phyloP scores from a whole-genome alignment of 129 eudicot species.

The Glebionis coronaria region DNA sequence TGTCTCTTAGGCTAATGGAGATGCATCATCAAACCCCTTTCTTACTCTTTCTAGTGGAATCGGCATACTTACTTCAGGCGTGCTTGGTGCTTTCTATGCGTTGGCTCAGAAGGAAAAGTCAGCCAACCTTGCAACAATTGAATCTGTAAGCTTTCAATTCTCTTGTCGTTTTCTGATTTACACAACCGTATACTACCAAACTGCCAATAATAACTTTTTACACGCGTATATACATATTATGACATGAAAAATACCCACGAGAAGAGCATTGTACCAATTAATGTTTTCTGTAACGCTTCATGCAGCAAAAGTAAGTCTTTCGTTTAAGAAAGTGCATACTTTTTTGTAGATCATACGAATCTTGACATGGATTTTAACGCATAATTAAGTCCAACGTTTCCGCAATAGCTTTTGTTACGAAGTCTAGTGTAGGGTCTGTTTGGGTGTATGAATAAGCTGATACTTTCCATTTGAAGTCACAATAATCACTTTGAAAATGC shows the following conservation, averaged over 20 bases:
- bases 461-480: background rate
- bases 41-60: conserved; percentile 64
- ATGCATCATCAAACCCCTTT: conserved; percentile 53
- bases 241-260: conserved; percentile 6
- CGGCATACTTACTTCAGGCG: conserved; percentile 69
- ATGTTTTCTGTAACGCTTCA: background rate
- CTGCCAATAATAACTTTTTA: background rate
- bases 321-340: background rate
- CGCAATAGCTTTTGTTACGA: conserved; percentile 7
- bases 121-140: conserved; percentile 45
- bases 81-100: conserved; percentile 79
- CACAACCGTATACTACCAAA: background rate
- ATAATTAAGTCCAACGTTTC: background rate
- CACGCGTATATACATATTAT: conserved; percentile 5
- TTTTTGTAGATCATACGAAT: conserved; percentile 2
- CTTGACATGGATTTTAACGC: conserved; percentile 5
- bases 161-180: background rate
- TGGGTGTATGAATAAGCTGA: conserved; percentile 12
- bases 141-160: conserved; percentile 59
- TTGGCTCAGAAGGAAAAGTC: conserved; percentile 75
- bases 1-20: conserved; percentile 48
- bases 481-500: background rate
- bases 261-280: background rate
- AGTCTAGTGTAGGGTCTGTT: background rate
- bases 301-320: conserved; percentile 15